Conservation (phyloP, 352 stramenopile species). For the Globisporangium middletonii region DNA sequence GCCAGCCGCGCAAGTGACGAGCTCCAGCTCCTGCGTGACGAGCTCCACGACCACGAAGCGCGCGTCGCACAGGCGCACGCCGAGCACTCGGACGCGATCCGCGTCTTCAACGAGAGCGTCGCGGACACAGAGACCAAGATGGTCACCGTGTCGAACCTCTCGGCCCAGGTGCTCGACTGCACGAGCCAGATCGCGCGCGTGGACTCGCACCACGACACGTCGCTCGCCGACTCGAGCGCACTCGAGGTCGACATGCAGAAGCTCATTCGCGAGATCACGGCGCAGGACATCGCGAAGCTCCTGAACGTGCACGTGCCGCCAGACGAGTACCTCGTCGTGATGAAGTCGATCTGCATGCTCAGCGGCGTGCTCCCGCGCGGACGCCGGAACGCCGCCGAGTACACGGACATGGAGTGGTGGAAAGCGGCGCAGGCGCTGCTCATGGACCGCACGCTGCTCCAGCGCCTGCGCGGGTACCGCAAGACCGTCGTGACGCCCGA, state of each 20-base stretch:
- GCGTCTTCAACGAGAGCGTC: slow-evolving; percentile 61
- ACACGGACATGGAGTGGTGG: slow-evolving; percentile 76
- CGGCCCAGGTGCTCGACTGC: slow-evolving; percentile 51
- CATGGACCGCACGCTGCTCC: slow-evolving; percentile 69
- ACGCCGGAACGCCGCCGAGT: slow-evolving; percentile 48
- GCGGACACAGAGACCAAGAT: slow-evolving; percentile 67
- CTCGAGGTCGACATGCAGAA: slow-evolving; percentile 57
- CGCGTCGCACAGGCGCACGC: slow-evolving; percentile 8
- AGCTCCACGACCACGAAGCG: slow-evolving; percentile 17
- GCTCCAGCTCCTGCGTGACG: slow-evolving; percentile 15
- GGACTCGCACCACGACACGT: slow-evolving; percentile 37
- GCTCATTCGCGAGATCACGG: slow-evolving; percentile 63
- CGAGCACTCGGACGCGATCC: slow-evolving; percentile 40
- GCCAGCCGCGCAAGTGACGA: slow-evolving; percentile 4
- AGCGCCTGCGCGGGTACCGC: slow-evolving; percentile 45
- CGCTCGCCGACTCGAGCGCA: slow-evolving; percentile 37
- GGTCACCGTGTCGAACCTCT: slow-evolving; percentile 30
- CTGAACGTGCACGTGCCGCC: slow-evolving; percentile 54
- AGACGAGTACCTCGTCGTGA: slow-evolving; percentile 43
- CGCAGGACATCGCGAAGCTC: slow-evolving; percentile 60
- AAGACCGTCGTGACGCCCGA: slow-evolving; percentile 47
- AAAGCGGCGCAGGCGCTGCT: slow-evolving; percentile 70
- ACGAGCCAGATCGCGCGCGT: slow-evolving; percentile 46
- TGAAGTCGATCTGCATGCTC: slow-evolving; percentile 74
- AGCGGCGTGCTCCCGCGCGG: slow-evolving; percentile 50